A percentile compares a stretch with the other conserved stretches of the same genome.
These are phyloP conservation scores for Nemania bipapillata DNA, from an alignment of 2,329 filamentous ascomycete species.

Conservation along the genomic window DNA sequence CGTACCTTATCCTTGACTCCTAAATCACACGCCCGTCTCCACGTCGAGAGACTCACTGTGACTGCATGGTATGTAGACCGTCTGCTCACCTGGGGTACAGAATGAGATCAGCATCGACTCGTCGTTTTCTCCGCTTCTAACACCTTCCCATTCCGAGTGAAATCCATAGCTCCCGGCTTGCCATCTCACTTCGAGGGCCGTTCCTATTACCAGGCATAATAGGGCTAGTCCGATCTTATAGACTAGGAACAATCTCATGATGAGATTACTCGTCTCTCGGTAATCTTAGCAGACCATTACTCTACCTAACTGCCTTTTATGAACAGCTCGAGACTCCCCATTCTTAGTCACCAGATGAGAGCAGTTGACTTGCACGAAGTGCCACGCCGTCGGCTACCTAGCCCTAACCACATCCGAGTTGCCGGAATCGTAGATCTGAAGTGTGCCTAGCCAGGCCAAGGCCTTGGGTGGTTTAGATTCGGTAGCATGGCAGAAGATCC, in stretches of 20 bases:
- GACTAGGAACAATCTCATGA: constrained; percentile 1
- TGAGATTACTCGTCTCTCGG: neutral
- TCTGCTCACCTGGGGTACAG: neutral
- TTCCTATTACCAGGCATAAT: neutral
- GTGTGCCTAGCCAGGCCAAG: constrained; percentile 19
- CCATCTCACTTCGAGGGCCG: neutral
- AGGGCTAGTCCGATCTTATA: neutral
- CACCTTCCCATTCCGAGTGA: neutral
- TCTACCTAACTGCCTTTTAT: neutral
- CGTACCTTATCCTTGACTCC: constrained; percentile 17
- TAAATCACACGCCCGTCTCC: constrained; percentile 25
- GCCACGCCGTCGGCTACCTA: neutral
- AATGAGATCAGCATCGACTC: neutral
- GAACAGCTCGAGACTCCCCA: neutral
- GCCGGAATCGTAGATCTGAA: constrained; percentile 19
- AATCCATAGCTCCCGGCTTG: neutral
- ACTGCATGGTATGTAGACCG: neutral
- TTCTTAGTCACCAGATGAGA: neutral
- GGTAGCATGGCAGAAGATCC: constrained; percentile 6
- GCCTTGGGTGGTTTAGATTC: neutral
- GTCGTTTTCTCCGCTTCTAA: constrained; percentile 7
- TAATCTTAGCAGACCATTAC: neutral
- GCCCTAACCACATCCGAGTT: constrained; percentile 10
- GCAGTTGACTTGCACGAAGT: constrained; percentile 7
- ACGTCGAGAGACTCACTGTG: constrained; percentile 10